Percentiles rank a stretch among this genome's conserved stretches.
phyloP scores from a whole-genome alignment of 1,139 yeast genomes.

The Suhomyces yuchorum region DNA sequence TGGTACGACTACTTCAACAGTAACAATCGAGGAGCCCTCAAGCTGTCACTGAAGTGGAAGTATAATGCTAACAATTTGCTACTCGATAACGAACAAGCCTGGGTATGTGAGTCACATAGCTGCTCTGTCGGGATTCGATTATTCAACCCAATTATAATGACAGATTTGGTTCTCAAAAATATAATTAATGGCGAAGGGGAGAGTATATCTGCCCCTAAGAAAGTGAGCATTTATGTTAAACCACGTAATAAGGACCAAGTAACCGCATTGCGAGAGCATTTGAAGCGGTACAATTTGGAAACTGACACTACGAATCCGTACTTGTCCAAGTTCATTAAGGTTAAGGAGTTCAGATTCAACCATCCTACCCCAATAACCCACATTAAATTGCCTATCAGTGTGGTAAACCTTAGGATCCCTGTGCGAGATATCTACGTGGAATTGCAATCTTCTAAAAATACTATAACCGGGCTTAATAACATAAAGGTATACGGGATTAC shows the following conservation, averaged over 20 bases:
- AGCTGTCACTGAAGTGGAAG: constrained; percentile 27
- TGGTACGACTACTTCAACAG: constrained; percentile 42
- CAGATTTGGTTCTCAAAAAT: constrained; percentile 37
- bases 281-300: constrained; percentile 21
- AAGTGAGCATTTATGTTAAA: constrained; percentile 33
- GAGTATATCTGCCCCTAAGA: constrained; percentile 13
- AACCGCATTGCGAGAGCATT: constrained; percentile 20
- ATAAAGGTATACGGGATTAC: constrained; percentile 44
- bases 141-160: constrained; percentile 35
- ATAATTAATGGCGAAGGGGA: constrained; percentile 14
- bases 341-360: constrained; percentile 27
- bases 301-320: constrained; percentile 24
- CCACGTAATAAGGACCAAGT: constrained; percentile 28
- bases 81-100: constrained; percentile 36
- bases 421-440: constrained; percentile 41
- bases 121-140: constrained; percentile 43
- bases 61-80: constrained; percentile 45
- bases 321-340: constrained; percentile 35
- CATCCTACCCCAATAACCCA: constrained; percentile 26
- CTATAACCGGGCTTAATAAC: constrained; percentile 29
- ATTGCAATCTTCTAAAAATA: constrained; percentile 23
- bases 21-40: constrained; percentile 12
- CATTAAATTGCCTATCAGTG: constrained; percentile 37
- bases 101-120: constrained; percentile 35
- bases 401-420: constrained; percentile 38